Evolutionary conservation across 768 basidiomycete species (phyloP), one percentile per base, ranked within the genome.

Genomic region (Candolleomyces aberdarensis): DNA sequence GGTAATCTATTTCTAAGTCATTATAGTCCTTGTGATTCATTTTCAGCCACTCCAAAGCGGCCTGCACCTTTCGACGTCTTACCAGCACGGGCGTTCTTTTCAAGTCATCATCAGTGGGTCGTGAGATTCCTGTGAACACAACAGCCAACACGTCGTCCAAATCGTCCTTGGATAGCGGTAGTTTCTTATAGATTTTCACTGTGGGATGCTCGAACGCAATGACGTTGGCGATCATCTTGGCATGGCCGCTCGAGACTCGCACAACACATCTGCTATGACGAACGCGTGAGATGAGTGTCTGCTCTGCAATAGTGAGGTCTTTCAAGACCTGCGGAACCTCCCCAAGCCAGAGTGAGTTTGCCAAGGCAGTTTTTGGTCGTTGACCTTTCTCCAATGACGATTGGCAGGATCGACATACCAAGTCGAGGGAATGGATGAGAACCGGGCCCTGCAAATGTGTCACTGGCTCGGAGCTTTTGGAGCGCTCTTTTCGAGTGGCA

Each of bases 341-440:
- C 17, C 77, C 77, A 7, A 78, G 9, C 75, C 76, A 78, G 1
- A 75, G 54, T 1, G 72, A 72, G 57, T 72, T 74, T 0, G 71
- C 74, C 7, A 78, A 52, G 7, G 74, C 39, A 2, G 4, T 9
- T 17, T 22, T 3, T 7, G 55, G 55, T 2, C 39, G 43, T 13
- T 14, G 17, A 41, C 55, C 55, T 17, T 44, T 6, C 32, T 32
- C 9, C 32, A 32, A 9, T 4, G 32, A 32, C 32, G 32, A 32
- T 4, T 32, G 5, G 32, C 48, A 59, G 41, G 26, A 9, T 4
- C 9, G 4, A 32, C 32, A 32, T 32, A 32, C 9, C 5, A 5
- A 5, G 4, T 32, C 9, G 32, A 32, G n/a, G n/a, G n/a, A n/a
- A n/a, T n/a, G n/a, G n/a, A n/a, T n/a, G n/a, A n/a, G n/a, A n/a